These are phyloP conservation scores for Aspergillus texensis DNA, from an alignment of 2,329 filamentous ascomycete genomes.

Conservation along the genomic window DNA sequence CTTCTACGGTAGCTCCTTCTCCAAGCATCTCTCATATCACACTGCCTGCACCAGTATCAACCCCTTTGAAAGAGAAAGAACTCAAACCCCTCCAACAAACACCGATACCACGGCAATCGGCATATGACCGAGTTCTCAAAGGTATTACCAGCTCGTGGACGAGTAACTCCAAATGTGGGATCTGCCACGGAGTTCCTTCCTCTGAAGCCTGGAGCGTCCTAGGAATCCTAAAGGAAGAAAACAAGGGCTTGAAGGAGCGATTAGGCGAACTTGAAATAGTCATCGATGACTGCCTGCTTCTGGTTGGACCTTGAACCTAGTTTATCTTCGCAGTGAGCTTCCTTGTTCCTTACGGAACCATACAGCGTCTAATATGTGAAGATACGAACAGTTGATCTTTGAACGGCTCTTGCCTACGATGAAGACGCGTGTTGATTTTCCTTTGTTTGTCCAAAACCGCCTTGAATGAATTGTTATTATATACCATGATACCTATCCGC, in stretches of 20 bases:
- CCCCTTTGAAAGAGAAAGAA: constrained; percentile 38
- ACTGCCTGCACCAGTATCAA: constrained; percentile 34
- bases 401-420: not conserved
- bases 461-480: constrained; percentile 1
- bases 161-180: constrained; percentile 38
- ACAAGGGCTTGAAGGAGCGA: constrained; percentile 54
- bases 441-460: not conserved
- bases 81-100: constrained; percentile 22
- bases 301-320: constrained; percentile 45
- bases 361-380: not conserved
- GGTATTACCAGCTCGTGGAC: constrained; percentile 37
- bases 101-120: constrained; percentile 32
- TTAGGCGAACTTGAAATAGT: constrained; percentile 57
- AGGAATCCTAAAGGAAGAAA: constrained; percentile 58
- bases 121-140: constrained; percentile 49
- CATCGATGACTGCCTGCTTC: constrained; percentile 59
- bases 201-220: constrained; percentile 58
- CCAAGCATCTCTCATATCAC: constrained; percentile 40
- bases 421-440: not conserved
- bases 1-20: constrained; percentile 41
- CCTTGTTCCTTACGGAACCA: not conserved
- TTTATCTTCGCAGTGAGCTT: not conserved
- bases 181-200: constrained; percentile 44
- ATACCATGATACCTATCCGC: constrained; percentile 12
- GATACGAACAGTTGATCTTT: constrained; percentile 3